A percentile compares a stretch with the other conserved stretches of the same genome.
Evolutionary conservation across 1,284 basidiomycete genomes (phyloP).

Genomic region (Lentinus polychrous): DNA sequence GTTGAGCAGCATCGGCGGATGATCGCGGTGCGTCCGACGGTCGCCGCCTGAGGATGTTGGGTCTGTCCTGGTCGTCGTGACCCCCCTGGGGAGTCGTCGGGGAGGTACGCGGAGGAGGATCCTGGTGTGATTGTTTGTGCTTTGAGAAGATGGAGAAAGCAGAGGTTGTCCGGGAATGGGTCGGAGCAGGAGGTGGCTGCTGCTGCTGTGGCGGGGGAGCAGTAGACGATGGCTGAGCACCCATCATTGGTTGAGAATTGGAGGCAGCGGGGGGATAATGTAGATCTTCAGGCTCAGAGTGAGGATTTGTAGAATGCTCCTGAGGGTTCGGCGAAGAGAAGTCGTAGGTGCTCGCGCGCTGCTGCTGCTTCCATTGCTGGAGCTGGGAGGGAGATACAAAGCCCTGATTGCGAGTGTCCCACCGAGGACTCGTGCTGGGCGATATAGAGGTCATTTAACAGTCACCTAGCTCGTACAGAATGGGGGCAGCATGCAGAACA

Average conservation of each 20-base stretch:
- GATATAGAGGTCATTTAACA: conserved; percentile 14
- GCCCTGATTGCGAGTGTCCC: conserved; percentile 42
- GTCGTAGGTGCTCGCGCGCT: conserved; percentile 8
- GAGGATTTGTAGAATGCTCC: conserved; percentile 13
- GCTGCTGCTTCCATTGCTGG: conserved; percentile 31
- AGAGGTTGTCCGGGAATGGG: conserved; percentile 16
- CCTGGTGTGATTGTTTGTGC: conserved; percentile 7
- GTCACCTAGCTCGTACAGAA: conserved; percentile 1
- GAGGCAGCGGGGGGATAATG: background rate
- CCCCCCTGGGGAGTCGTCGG: background rate
- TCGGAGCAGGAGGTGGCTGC: conserved; percentile 3
- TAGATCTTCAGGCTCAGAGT: conserved; percentile 10
- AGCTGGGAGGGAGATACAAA: conserved; percentile 45
- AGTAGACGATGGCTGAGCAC: background rate
- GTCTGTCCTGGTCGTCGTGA: background rate
- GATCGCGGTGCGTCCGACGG: background rate
- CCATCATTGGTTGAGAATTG: background rate
- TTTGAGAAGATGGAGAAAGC: conserved; percentile 19
- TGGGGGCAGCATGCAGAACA: background rate
- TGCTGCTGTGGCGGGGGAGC: background rate
- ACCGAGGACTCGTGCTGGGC: conserved; percentile 29
- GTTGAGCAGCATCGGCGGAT: conserved; percentile 11
- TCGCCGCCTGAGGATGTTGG: background rate
- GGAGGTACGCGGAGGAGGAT: conserved; percentile 1
- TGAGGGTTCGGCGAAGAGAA: conserved; percentile 13